Evolutionary conservation across 805 yeast species (phyloP).

Genomic region (Lachancea kluyveri): DNA sequence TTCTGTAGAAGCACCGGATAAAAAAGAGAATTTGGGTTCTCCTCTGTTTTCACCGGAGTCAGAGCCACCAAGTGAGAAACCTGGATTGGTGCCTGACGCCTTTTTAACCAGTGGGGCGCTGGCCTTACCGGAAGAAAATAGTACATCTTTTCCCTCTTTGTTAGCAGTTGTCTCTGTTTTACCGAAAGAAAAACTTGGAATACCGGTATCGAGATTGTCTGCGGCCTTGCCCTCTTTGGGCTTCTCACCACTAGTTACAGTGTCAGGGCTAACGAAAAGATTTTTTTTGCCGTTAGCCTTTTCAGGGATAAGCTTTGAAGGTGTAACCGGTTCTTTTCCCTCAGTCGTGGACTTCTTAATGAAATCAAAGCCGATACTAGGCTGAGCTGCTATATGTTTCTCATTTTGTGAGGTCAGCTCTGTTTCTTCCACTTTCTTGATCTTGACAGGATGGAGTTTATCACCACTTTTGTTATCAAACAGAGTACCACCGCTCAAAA

Average conservation of each 20-base stretch:
- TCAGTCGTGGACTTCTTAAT: conserved; percentile 21
- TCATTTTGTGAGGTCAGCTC: background rate
- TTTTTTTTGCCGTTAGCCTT: too few relatives aligned
- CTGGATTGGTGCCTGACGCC: conserved; percentile 1
- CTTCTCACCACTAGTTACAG: too few relatives aligned
- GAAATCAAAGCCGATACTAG: conserved; percentile 30
- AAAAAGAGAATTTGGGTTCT: conserved; percentile 10
- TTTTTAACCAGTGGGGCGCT: conserved; percentile 1
- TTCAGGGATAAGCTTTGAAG: too few relatives aligned
- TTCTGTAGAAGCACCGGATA: conserved; percentile 7
- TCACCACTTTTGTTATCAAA: background rate
- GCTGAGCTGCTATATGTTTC: conserved; percentile 12
- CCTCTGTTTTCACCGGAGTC: background rate
- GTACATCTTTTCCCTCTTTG: background rate
- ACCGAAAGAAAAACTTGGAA: too few relatives aligned
- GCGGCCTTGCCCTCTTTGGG: too few relatives aligned
- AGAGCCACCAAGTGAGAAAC: conserved; percentile 5
- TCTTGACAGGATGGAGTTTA: background rate
- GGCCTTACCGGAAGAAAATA: background rate
- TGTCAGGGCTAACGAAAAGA: too few relatives aligned
- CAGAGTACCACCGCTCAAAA: conserved; percentile 7
- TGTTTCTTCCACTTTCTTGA: conserved; percentile 1
- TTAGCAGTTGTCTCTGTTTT: conserved; percentile 12
- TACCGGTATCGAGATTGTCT: too few relatives aligned
- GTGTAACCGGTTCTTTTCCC: too few relatives aligned